These are phyloP conservation scores for Clarkia xantiana DNA, from an alignment of 345 rosid genomes.

Conservation along the genomic window DNA sequence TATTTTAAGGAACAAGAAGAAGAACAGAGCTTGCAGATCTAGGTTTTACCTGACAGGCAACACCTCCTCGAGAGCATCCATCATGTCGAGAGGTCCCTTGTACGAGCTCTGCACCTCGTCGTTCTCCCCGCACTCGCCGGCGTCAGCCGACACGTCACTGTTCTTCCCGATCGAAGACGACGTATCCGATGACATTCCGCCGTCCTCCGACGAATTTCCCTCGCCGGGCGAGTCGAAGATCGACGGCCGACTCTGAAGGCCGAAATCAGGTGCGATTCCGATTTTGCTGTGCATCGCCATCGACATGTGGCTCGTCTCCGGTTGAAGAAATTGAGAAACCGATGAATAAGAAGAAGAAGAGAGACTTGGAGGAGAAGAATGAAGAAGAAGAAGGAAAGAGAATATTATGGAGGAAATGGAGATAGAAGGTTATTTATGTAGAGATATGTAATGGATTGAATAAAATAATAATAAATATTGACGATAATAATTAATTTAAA, in stretches of 20 bases:
- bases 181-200: conserved; percentile 12
- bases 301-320: conserved; percentile 1
- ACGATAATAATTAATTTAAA: too few relatives aligned
- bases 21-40: neutral
- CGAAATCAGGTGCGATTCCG: neutral
- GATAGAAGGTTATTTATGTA: too few relatives aligned
- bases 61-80: conserved; percentile 51
- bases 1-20: too few relatives aligned
- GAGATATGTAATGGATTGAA: too few relatives aligned
- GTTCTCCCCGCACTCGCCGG: conserved; percentile 23
- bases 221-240: neutral
- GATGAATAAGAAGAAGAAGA: too few relatives aligned
- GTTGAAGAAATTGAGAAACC: too few relatives aligned
- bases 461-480: too few relatives aligned
- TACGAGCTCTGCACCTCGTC: conserved; percentile 50
- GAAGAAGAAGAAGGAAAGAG: too few relatives aligned
- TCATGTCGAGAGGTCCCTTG: conserved; percentile 33
- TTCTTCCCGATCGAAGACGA: conserved; percentile 46
- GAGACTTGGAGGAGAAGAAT: too few relatives aligned
- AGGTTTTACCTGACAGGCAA: conserved; percentile 40
- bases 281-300: neutral
- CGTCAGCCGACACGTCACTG: conserved; percentile 32
- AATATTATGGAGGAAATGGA: too few relatives aligned
- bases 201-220: conserved; percentile 12
- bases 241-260: conserved; percentile 1